Percentiles rank a stretch among this genome's conserved stretches.
Conservation (phyloP, 176 grass and related monocot genomes). For the sorghum (Sorghum bicolor) region Sorghum_bicolor_NCBIv3 NC_012870.2:10788001-10788500, state of each 20-base stretch:
- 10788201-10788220: constrained; percentile 62
- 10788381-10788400: not conserved
- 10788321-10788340: constrained; percentile 59
- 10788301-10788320: constrained; percentile 43
- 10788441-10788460: not conserved
- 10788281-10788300: constrained; percentile 36
- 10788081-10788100: constrained; percentile 82
- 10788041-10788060: constrained; percentile 49
- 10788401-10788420: not conserved
- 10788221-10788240: constrained; percentile 62
- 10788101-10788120: constrained; percentile 58
- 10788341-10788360: constrained; percentile 63
- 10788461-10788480: too few species aligned
- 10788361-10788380: constrained; percentile 53
- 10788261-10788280: constrained; percentile 65
- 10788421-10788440: not conserved
- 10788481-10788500: too few species aligned
- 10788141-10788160: constrained; percentile 37
- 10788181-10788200: too few species aligned
- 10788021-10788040: constrained; percentile 80
- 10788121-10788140: constrained; percentile 69
- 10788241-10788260: constrained; percentile 64
- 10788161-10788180: not conserved
- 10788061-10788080: constrained; percentile 50
- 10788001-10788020: constrained; percentile 77